These are phyloP conservation scores for Penicillium coffeae DNA, from an alignment of 495 filamentous ascomycete genomes.

Conservation along the genomic window DNA sequence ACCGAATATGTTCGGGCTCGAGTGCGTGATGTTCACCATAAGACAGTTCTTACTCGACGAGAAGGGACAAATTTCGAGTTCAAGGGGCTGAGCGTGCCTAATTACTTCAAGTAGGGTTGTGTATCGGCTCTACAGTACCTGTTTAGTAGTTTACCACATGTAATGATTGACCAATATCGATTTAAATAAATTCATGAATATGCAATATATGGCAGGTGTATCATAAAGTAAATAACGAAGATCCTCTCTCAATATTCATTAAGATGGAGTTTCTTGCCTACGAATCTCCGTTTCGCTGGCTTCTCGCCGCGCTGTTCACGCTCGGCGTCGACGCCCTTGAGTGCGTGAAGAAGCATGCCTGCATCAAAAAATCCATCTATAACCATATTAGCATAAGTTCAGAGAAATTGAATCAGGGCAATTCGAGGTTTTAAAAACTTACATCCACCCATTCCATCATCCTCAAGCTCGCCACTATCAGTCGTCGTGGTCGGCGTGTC, in stretches of 20 bases:
- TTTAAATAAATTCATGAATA: too few relatives aligned
- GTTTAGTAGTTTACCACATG: not conserved
- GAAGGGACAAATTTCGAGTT: constrained; percentile 40
- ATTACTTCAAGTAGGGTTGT: constrained; percentile 27
- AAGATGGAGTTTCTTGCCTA: constrained; percentile 76
- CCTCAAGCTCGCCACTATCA: constrained; percentile 66
- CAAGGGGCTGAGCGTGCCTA: constrained; percentile 39
- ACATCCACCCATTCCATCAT: constrained; percentile 92
- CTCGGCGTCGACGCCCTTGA: constrained; percentile 60
- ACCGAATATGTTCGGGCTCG: constrained; percentile 46
- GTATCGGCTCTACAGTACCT: not conserved
- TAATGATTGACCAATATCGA: not conserved
- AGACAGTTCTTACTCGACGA: constrained; percentile 31
- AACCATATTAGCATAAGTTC: constrained; percentile 19
- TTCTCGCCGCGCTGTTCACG: constrained; percentile 44
- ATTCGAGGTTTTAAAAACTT: constrained; percentile 41
- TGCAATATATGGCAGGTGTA: too few relatives aligned
- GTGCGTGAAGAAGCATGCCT: constrained; percentile 83
- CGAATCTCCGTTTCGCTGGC: constrained; percentile 54
- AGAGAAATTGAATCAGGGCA: constrained; percentile 2
- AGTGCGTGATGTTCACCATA: constrained; percentile 42
- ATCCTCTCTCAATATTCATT: constrained; percentile 75
- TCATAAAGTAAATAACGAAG: too few relatives aligned
- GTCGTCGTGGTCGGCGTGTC: constrained; percentile 58
- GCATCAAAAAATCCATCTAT: constrained; percentile 95